Evolutionary conservation across 2,329 filamentous ascomycete species (phyloP).

Genomic region (Aspergillus quadricinctus): DNA sequence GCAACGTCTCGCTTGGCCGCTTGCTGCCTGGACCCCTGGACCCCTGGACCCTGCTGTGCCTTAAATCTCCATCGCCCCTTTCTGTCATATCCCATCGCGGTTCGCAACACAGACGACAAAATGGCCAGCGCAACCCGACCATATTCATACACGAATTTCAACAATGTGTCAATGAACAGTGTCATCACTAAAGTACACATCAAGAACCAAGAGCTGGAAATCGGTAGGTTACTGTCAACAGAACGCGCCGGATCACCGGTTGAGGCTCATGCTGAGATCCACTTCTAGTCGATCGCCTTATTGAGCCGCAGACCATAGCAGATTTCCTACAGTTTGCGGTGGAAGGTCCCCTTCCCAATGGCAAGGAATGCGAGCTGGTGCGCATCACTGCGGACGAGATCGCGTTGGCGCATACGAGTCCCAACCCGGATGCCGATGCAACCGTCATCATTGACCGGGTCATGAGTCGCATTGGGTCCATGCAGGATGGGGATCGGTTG

Average conservation of each 20-base stretch:
- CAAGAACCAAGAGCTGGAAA: slow-evolving; percentile 8
- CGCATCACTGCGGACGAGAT: slow-evolving; percentile 8
- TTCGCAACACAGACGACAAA: not conserved
- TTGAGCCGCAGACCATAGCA: slow-evolving; percentile 21
- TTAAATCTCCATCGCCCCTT: not conserved
- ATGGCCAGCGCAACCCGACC: not conserved
- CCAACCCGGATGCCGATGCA: not conserved
- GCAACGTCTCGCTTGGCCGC: not conserved
- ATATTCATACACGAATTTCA: not conserved
- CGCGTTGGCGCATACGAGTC: not conserved
- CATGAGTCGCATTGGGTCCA: slow-evolving; percentile 11
- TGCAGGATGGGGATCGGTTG: slow-evolving; percentile 9
- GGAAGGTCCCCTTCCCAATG: slow-evolving; percentile 13
- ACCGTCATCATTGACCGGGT: slow-evolving; percentile 4
- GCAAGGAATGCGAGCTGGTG: slow-evolving; percentile 7
- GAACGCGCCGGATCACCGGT: not conserved
- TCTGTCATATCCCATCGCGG: not conserved
- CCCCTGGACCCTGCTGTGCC: not conserved
- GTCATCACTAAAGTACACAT: slow-evolving; percentile 5
- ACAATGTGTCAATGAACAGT: not conserved
- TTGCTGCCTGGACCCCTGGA: not conserved
- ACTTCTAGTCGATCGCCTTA: slow-evolving; percentile 22
- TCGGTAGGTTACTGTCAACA: slow-evolving; percentile 4
- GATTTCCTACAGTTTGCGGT: slow-evolving; percentile 15
- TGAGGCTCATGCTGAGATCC: not conserved